A percentile compares a stretch with the other conserved stretches of the same genome.
Evolutionary conservation across 306 rosid species (phyloP).

Genomic region (Canavalia ensiformis): DNA sequence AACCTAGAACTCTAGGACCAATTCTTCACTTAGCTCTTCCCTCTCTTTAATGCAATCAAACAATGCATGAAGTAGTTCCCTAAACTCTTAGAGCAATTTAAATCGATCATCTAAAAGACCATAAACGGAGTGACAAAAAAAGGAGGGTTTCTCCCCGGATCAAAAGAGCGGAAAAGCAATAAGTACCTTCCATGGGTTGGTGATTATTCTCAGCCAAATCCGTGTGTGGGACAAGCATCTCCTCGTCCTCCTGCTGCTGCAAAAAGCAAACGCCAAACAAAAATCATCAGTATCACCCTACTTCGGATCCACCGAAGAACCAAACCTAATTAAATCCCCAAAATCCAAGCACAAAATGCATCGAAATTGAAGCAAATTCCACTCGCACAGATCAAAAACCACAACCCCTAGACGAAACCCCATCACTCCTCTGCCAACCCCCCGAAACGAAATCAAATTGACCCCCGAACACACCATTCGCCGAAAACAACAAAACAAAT

Average conservation of each 20-base stretch:
- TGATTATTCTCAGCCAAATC: slow-evolving; percentile 86
- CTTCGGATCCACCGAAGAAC: slow-evolving; percentile 57
- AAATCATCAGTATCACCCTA: slow-evolving; percentile 42
- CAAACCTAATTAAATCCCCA: slow-evolving; percentile 51
- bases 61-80: slow-evolving; percentile 39
- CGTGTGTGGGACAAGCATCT: slow-evolving; percentile 86
- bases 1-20: slow-evolving; percentile 31
- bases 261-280: slow-evolving; percentile 44
- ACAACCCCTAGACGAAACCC: slow-evolving; percentile 61
- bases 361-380: slow-evolving; percentile 48
- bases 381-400: slow-evolving; percentile 50
- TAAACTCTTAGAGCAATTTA: slow-evolving; percentile 28
- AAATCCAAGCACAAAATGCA: slow-evolving; percentile 56
- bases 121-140: slow-evolving; percentile 20
- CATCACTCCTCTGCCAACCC: slow-evolving; percentile 33
- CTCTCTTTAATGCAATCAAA: slow-evolving; percentile 36
- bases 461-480: slow-evolving; percentile 39
- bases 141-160: slow-evolving; percentile 46
- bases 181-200: slow-evolving; percentile 86
- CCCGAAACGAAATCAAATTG: slow-evolving; percentile 47
- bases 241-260: slow-evolving; percentile 94
- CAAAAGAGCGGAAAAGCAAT: slow-evolving; percentile 41
- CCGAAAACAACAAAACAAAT: neutral
- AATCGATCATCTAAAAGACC: slow-evolving; percentile 39
- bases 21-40: slow-evolving; percentile 16